Evolutionary conservation across 768 basidiomycete species (phyloP).

Genomic region (Lactarius deliciosus): DNA sequence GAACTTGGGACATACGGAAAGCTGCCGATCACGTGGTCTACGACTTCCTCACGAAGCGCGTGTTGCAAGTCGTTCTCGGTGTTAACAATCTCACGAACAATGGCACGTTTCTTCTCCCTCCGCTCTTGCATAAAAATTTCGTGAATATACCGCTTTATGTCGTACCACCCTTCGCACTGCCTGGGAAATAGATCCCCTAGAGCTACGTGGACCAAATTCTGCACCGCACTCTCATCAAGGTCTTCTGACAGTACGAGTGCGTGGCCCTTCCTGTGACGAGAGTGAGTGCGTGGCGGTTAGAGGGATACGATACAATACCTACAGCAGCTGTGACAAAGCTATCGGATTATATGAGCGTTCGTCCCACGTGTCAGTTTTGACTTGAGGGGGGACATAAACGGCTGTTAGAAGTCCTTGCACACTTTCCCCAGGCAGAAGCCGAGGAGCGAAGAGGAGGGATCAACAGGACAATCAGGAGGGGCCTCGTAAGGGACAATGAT

Average conservation of each 20-base stretch:
- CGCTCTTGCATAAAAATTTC: neutral
- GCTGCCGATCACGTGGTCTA: neutral
- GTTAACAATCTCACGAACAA: neutral
- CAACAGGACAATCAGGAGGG: neutral
- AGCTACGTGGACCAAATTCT: slow-evolving; percentile 4
- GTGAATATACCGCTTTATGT: neutral
- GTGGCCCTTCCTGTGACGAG: neutral
- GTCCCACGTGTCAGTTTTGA: neutral
- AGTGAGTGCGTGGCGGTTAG: neutral
- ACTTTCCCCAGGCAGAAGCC: slow-evolving; percentile 27
- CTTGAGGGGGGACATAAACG: neutral
- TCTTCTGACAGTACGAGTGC: slow-evolving; percentile 1
- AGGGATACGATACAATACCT: too few species aligned
- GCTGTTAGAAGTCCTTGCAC: slow-evolving; percentile 26
- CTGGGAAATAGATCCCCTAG: neutral
- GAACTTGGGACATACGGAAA: slow-evolving; percentile 10
- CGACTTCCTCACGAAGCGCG: neutral
- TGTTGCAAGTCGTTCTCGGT: neutral
- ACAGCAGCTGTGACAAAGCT: neutral
- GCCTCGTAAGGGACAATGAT: neutral
- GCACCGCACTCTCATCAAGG: slow-evolving; percentile 6
- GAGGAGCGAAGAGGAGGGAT: neutral
- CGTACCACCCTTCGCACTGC: neutral
- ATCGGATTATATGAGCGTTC: neutral
- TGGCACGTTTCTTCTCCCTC: neutral